These are phyloP conservation scores for Venturiaceae sp. DNA, from an alignment of 2,329 filamentous ascomycete species.

Conservation along the genomic window DNA sequence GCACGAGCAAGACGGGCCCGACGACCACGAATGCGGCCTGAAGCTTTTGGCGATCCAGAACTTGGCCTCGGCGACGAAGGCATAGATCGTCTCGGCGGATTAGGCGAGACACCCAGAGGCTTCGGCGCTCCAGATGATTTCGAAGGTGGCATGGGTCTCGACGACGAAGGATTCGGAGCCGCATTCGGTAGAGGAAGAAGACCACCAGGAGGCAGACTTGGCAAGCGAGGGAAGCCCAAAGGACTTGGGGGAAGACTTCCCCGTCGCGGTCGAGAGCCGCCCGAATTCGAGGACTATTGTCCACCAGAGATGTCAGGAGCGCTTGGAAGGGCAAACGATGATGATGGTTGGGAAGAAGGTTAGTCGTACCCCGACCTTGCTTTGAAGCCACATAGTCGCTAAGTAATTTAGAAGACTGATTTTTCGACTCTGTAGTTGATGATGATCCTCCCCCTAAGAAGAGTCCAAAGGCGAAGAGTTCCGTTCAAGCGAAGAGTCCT, in stretches of 20 bases:
- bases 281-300: background rate
- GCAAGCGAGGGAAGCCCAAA: background rate
- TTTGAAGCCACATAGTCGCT: background rate
- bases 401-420: background rate
- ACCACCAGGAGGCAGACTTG: background rate
- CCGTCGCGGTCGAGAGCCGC: background rate
- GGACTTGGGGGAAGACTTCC: background rate
- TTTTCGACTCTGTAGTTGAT: slow-evolving; percentile 1
- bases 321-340: background rate
- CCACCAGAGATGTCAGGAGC: background rate
- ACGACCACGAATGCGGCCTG: background rate
- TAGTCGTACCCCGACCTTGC: background rate
- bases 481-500: background rate
- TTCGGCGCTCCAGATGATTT: background rate
- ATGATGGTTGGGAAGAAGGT: background rate
- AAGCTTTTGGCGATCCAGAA: background rate
- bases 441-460: background rate
- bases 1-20: background rate
- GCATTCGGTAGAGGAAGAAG: background rate
- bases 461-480: background rate
- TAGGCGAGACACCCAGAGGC: background rate
- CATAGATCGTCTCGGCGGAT: background rate
- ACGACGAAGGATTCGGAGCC: background rate
- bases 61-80: background rate
- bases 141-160: background rate